phyloP scores from a whole-genome alignment of 352 stramenopile species.

The Globisporangium ultimum region DNA sequence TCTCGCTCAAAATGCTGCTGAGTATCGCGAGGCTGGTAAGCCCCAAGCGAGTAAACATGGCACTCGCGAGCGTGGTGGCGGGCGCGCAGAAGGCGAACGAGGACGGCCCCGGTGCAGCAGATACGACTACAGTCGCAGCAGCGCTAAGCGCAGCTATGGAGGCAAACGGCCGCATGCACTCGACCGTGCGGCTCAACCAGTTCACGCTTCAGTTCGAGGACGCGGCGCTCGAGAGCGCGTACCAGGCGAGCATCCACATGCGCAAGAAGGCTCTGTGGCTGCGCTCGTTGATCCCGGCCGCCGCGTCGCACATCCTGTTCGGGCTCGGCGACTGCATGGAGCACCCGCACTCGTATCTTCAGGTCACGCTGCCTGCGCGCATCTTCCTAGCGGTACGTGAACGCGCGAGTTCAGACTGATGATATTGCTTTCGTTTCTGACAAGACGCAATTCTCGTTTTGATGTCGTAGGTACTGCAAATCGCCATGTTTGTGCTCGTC shows the following conservation, averaged over 20 bases:
- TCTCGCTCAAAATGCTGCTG: not conserved
- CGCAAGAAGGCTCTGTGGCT: slow-evolving; percentile 85
- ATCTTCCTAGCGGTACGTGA: slow-evolving; percentile 50
- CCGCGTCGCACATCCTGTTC: slow-evolving; percentile 73
- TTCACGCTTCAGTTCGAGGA: slow-evolving; percentile 82
- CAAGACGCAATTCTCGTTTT: not conserved
- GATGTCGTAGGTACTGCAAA: slow-evolving; percentile 51
- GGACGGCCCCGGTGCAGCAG: not conserved
- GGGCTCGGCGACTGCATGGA: slow-evolving; percentile 68
- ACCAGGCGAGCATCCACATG: slow-evolving; percentile 57
- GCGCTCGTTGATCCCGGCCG: slow-evolving; percentile 70
- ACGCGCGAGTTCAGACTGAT: not conserved
- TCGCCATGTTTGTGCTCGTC: slow-evolving; percentile 74
- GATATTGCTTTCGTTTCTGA: not conserved
- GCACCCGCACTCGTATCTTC: slow-evolving; percentile 56
- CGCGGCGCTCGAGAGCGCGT: slow-evolving; percentile 51
- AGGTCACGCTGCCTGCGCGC: slow-evolving; percentile 67
- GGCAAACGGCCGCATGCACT: slow-evolving; percentile 36
- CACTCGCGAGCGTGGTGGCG: not conserved
- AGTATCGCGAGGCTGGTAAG: not conserved
- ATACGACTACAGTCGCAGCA: not conserved
- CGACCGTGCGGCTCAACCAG: slow-evolving; percentile 78
- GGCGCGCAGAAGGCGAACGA: not conserved
- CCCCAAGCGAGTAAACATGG: not conserved
- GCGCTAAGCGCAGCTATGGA: not conserved